Evolutionary conservation across 139 green algal genomes (phyloP), one percentile per base, ranked within the genome.

Genomic region (Chlorella sp.): DNA sequence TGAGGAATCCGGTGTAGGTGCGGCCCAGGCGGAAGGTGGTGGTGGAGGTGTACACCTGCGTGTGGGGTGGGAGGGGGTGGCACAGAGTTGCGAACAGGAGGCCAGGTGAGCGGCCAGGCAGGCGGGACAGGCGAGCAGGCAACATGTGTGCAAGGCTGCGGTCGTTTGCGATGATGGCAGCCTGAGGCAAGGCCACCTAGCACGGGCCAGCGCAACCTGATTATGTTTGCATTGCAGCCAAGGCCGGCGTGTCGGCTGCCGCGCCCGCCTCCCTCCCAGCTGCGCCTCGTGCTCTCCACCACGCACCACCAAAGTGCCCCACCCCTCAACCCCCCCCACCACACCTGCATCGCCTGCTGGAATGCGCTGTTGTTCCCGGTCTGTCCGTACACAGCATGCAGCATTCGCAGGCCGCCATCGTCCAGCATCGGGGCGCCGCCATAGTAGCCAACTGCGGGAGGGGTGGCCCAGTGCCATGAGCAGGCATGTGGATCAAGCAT

Each of bases 341-440:
- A 3, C 85, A 91, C 92, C 66, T 90, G 53, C 22, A 94, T 34
- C 2, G 91, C 90, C 9, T 80, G 75, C 42, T 76, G 60, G 88
- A 97, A 96, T 34, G 83, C 88, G 30, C 26, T 88, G 32, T 60
- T 92, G 83, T 92, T 89, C 42, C 88, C 89, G 16, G 86, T 75
- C 48, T 81, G 73, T 3, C 94, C 32, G 34, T 93, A 97, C 85
- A 95, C 89, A 30, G 94, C 90, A 89, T 98, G 97, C 91, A 99
- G 94, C 92, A 97, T 97, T 24, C 88, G 37, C 21, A 99, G 92
- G 12, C 96, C 97, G 0, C 91, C 94, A 14, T 94, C 61, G 60
- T 95, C 94, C 57, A 98, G 83, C 53, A 86, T 77, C 0, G 92
- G 88, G 32, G 92, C 83, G 3, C 86, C 86, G 14, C 96, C 97